Percentiles rank a stretch among this genome's conserved stretches.
Evolutionary conservation across 116 monocot species (phyloP).

Genomic region (Thalassia testudinum): DNA sequence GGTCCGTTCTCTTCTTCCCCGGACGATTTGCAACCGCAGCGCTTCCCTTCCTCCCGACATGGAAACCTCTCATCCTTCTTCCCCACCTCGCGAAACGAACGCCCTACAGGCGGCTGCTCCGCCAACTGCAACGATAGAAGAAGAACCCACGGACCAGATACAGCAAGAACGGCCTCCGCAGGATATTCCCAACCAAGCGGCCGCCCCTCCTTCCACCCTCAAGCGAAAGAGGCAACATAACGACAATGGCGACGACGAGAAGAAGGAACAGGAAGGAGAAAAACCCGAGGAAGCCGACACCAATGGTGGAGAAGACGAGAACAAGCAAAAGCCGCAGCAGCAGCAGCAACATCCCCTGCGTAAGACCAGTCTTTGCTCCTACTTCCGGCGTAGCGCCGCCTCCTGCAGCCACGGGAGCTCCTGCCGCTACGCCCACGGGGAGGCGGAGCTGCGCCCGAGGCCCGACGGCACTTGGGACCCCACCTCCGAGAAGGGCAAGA

Average conservation of each 20-base stretch:
- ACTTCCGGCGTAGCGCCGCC: constrained; percentile 26
- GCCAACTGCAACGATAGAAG: too few relatives aligned
- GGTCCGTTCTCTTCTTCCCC: too few relatives aligned
- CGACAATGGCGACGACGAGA: background rate
- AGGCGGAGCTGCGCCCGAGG: constrained; percentile 69
- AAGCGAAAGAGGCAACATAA: background rate
- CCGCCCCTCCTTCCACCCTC: background rate
- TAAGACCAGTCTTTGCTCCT: constrained; percentile 91
- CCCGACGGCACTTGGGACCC: constrained; percentile 87
- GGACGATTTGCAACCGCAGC: too few relatives aligned
- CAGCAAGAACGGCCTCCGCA: too few relatives aligned
- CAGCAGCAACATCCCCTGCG: constrained; percentile 16
- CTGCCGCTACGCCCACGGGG: constrained; percentile 86
- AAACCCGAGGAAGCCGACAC: background rate
- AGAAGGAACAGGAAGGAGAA: background rate
- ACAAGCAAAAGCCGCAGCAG: background rate
- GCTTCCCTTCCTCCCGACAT: too few relatives aligned
- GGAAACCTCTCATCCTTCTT: too few relatives aligned
- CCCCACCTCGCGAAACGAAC: too few relatives aligned
- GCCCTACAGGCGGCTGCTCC: too few relatives aligned
- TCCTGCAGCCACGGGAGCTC: constrained; percentile 59
- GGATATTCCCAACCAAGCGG: too few relatives aligned
- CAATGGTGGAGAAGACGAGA: background rate
- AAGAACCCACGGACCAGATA: too few relatives aligned
- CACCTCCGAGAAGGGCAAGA: constrained; percentile 22